These are phyloP conservation scores for Fusarium camptoceras DNA, from an alignment of 2,329 filamentous ascomycete genomes.

Conservation along the genomic window DNA sequence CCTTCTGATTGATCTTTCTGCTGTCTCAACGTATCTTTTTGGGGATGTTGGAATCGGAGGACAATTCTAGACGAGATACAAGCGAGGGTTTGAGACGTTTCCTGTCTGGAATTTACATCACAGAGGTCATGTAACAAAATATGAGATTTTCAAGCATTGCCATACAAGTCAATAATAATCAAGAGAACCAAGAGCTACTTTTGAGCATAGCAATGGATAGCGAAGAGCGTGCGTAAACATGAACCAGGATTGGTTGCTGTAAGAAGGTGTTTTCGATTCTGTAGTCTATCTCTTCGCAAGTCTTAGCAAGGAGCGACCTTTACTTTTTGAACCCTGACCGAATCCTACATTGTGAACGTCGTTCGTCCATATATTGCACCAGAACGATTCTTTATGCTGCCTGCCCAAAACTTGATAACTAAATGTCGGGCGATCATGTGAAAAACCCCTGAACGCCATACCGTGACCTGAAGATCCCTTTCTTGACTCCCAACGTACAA, in stretches of 20 bases:
- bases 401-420: not conserved
- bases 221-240: not conserved
- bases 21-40: constrained; percentile 19
- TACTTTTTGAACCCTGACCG: not conserved
- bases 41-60: constrained; percentile 17
- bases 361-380: not conserved
- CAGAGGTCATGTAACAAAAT: constrained; percentile 40
- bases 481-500: constrained; percentile 26
- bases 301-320: not conserved
- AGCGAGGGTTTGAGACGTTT: constrained; percentile 22
- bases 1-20: constrained; percentile 1
- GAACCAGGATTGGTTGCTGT: not conserved
- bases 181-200: not conserved
- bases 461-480: constrained; percentile 19
- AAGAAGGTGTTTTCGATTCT: not conserved
- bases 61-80: constrained; percentile 29
- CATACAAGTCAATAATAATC: constrained; percentile 34
- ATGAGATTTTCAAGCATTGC: constrained; percentile 36
- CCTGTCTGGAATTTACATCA: constrained; percentile 36
- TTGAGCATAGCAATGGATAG: not conserved
- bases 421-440: not conserved
- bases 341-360: not conserved
- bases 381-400: not conserved
- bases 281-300: not conserved
- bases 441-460: constrained; percentile 35